phyloP scores from a whole-genome alignment of 1,284 basidiomycete genomes.

The Rhodotorula sp. region DNA sequence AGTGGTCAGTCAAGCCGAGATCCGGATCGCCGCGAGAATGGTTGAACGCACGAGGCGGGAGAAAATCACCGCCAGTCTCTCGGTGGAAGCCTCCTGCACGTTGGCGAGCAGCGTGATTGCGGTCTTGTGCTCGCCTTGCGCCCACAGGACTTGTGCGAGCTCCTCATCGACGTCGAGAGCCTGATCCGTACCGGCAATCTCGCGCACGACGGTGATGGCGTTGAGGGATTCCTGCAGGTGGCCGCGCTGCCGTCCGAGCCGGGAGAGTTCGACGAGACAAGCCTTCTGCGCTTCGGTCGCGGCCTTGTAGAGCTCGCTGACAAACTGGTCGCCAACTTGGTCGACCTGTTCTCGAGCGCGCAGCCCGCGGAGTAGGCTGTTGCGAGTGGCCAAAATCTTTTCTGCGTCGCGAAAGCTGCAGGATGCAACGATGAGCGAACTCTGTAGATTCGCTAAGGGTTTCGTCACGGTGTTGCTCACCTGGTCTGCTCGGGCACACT shows the following conservation, averaged over 20 bases:
- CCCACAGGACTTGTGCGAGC: slow-evolving; percentile 86
- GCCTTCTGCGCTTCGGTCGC: slow-evolving; percentile 65
- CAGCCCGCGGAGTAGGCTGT: slow-evolving; percentile 72
- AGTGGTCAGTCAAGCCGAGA: background rate
- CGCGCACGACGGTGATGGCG: slow-evolving; percentile 71
- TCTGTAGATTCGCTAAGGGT: too few species aligned
- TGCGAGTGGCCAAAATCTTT: slow-evolving; percentile 73
- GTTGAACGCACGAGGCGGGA: slow-evolving; percentile 59
- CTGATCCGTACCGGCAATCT: slow-evolving; percentile 54
- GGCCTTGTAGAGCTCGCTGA: slow-evolving; percentile 56
- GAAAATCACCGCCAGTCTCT: slow-evolving; percentile 15
- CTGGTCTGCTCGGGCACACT: slow-evolving; percentile 3
- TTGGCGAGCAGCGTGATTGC: slow-evolving; percentile 61
- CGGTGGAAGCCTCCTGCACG: slow-evolving; percentile 2
- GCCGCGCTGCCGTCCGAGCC: slow-evolving; percentile 67
- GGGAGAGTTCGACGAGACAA: slow-evolving; percentile 70
- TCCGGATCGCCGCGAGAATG: background rate
- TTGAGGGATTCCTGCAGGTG: slow-evolving; percentile 82
- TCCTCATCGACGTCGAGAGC: slow-evolving; percentile 66
- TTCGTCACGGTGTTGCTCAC: background rate
- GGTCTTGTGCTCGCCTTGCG: slow-evolving; percentile 74
- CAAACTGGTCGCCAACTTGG: slow-evolving; percentile 67
- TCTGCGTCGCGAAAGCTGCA: slow-evolving; percentile 75
- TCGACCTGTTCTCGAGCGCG: slow-evolving; percentile 63
- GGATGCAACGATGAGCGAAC: slow-evolving; percentile 5